These are phyloP conservation scores for Phaseolus coccineus DNA, from an alignment of 331 rosid species.

Conservation along the genomic window DNA sequence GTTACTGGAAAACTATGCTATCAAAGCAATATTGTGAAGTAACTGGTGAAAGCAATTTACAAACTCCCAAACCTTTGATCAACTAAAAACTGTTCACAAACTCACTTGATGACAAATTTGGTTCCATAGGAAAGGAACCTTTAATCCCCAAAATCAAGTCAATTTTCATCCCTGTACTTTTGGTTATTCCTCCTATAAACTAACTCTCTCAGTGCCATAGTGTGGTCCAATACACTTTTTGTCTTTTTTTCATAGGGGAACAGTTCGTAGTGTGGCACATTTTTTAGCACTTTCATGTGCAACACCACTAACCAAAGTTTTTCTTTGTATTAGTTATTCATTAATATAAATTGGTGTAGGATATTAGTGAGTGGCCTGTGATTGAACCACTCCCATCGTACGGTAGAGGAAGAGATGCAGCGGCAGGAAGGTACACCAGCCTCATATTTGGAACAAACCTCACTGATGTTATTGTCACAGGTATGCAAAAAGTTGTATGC, in stretches of 20 bases:
- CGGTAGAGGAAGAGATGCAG: constrained; percentile 82
- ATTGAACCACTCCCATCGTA: constrained; percentile 80
- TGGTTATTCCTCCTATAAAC: constrained; percentile 23
- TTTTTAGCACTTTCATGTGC: constrained; percentile 18
- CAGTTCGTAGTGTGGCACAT: constrained; percentile 5
- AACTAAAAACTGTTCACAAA: neutral
- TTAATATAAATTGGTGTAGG: constrained; percentile 51
- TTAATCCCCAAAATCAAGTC: neutral
- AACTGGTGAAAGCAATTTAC: constrained; percentile 39
- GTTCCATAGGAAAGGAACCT: constrained; percentile 1
- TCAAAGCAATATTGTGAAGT: constrained; percentile 22
- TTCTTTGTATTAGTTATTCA: neutral
- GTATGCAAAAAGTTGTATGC: constrained; percentile 47
- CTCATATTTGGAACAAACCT: constrained; percentile 86
- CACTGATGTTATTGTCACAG: constrained; percentile 82
- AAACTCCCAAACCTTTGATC: constrained; percentile 19
- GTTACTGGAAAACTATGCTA: constrained; percentile 26
- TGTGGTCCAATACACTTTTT: constrained; percentile 14
- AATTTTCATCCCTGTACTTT: neutral
- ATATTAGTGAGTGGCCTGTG: constrained; percentile 72
- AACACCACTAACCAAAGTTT: constrained; percentile 15
- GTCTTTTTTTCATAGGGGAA: neutral
- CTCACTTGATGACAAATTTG: neutral
- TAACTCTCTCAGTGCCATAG: neutral
- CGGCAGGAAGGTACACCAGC: constrained; percentile 72